Evolutionary conservation across 148 eudicot species (phyloP), one percentile per base, ranked within the genome.

Genomic region (Fallopia convolvulus): DNA sequence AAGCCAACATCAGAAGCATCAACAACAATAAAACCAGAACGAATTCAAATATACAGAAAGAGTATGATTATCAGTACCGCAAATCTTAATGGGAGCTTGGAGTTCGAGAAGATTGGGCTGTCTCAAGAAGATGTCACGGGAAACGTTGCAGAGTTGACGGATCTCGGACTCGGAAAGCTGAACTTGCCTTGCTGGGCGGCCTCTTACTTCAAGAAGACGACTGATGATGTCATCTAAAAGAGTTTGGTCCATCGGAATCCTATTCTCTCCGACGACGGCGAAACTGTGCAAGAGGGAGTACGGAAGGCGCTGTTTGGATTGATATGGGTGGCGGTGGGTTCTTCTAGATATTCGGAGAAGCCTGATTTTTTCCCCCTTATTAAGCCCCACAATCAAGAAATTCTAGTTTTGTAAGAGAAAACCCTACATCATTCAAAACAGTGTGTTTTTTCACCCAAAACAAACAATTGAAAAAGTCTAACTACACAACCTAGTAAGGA

Each of bases 21-120:
- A 13, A 52, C 6, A 52, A 17, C n/a, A 52, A 6, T 10, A 5
- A 52, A 52, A 52, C 17, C 56, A 50, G 50, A 44, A 44, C 10
- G 11, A 44, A 44, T 44, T 9, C 0, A 44, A 44, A 33, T 55
- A 49, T 53, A n/a, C 4, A 5, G 2, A 4, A 10, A 8, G 40
- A 77, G 41, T 0, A 60, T 6, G 68, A 7, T 12, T 20, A 42
- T 17, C 8, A 0, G 18, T 83, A 91, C 95, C 95, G 70, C 95
- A 91, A 84, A 91, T 89, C 91, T 91, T 91, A 55, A 91, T 91
- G 71, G 95, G 95, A 36, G 95, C 92, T 83, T 89, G 88, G 40
- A 91, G 92, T 84, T 91, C 92, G 77, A 91, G 82, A 21, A 91
- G 85, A 79, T 82, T 87, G 58, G 95, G 95, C 70, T 91, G 95